These are phyloP conservation scores for Epichloe sp. DNA, from an alignment of 2,329 filamentous ascomycete species.

Conservation along the genomic window DNA sequence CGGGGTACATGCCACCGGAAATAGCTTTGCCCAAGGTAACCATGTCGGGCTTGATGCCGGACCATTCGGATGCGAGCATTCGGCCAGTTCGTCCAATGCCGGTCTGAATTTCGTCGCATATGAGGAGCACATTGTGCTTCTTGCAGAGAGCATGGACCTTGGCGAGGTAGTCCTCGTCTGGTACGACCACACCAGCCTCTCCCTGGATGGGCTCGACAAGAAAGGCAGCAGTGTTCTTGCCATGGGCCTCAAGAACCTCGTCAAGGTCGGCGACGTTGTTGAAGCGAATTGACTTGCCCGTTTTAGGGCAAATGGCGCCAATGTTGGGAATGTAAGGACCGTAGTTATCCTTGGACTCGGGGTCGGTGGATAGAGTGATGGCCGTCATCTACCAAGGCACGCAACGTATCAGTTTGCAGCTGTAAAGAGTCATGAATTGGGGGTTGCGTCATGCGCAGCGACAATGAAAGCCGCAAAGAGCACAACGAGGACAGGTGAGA, in stretches of 20 bases:
- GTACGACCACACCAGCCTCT: conserved; percentile 92
- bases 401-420: background rate
- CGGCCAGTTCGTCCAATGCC: conserved; percentile 90
- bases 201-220: conserved; percentile 95
- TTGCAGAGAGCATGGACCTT: conserved; percentile 76
- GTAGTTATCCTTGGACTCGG: conserved; percentile 93
- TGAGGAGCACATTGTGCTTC: conserved; percentile 89
- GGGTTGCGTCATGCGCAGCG: background rate
- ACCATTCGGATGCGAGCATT: conserved; percentile 91
- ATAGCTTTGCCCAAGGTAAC: conserved; percentile 95
- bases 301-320: conserved; percentile 62
- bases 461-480: background rate
- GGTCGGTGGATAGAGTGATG: conserved; percentile 88
- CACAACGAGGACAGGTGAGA: conserved; percentile 8
- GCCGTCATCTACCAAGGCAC: conserved; percentile 60
- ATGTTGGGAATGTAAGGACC: conserved; percentile 89
- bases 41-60: conserved; percentile 87
- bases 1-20: conserved; percentile 97
- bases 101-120: conserved; percentile 98
- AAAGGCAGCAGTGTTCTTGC: conserved; percentile 79
- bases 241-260: conserved; percentile 64
- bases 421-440: too few species aligned
- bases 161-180: conserved; percentile 74
- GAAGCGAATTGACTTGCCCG: conserved; percentile 65
- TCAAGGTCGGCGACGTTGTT: conserved; percentile 75